Evolutionary conservation across 192 early-diverging fungal species (phyloP).

Genomic region (Gaertneriomyces semiglobifer): DNA sequence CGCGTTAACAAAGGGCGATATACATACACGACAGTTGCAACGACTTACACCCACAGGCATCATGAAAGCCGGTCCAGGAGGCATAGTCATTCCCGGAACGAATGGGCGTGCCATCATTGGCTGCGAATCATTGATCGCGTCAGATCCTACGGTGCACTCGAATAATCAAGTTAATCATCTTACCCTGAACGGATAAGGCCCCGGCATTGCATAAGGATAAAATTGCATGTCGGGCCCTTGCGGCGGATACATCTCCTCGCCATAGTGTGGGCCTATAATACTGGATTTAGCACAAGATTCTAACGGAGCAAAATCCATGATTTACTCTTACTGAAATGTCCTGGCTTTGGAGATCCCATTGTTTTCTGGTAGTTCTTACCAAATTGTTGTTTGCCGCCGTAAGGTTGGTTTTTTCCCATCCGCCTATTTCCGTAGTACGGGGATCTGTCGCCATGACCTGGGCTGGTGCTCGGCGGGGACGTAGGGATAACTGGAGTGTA

Average conservation of each 20-base stretch:
- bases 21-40: too few relatives aligned
- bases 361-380: slow-evolving; percentile 15
- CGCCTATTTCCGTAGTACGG: slow-evolving; percentile 13
- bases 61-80: slow-evolving; percentile 21
- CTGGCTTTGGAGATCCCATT: slow-evolving; percentile 4
- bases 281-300: not conserved
- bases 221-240: not conserved
- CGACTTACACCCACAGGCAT: slow-evolving; percentile 11
- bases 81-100: slow-evolving; percentile 24
- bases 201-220: slow-evolving; percentile 1
- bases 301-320: not conserved
- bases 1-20: too few relatives aligned
- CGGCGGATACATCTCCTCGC: slow-evolving; percentile 24
- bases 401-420: slow-evolving; percentile 1
- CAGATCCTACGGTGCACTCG: not conserved
- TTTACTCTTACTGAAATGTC: not conserved
- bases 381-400: slow-evolving; percentile 2
- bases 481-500: not conserved
- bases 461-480: slow-evolving; percentile 1
- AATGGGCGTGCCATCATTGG: slow-evolving; percentile 24
- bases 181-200: slow-evolving; percentile 26
- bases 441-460: not conserved
- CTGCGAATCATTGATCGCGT: not conserved
- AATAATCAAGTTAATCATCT: not conserved
- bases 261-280: slow-evolving; percentile 5